Evolutionary conservation across 768 basidiomycete genomes (phyloP).

Genomic region (Pleurotus sapidus): DNA sequence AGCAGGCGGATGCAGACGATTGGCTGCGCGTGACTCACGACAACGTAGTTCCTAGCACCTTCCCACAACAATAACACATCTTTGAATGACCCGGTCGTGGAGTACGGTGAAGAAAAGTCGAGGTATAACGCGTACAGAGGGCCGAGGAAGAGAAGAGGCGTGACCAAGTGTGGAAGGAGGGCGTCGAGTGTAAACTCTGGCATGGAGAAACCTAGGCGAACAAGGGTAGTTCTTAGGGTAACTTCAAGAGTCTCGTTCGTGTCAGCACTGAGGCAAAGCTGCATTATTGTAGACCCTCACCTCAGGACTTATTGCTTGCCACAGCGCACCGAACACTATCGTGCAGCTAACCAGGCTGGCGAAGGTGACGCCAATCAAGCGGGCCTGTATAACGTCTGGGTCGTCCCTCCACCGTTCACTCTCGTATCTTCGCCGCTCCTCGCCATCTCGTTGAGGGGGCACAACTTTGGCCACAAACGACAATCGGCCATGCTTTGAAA

Average conservation of each 20-base stretch:
- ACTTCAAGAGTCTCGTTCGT: slow-evolving; percentile 14
- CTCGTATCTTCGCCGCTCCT: slow-evolving; percentile 17
- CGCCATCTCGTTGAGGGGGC: slow-evolving; percentile 22
- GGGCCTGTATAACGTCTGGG: too few relatives aligned
- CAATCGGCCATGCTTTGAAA: slow-evolving; percentile 63
- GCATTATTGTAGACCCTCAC: slow-evolving; percentile 11
- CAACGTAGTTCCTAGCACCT: slow-evolving; percentile 74
- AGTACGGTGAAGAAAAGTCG: slow-evolving; percentile 48
- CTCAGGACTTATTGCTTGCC: slow-evolving; percentile 19
- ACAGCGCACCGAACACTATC: slow-evolving; percentile 45
- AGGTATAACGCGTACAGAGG: slow-evolving; percentile 64
- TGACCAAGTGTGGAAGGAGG: slow-evolving; percentile 56
- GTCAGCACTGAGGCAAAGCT: background rate
- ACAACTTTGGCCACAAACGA: slow-evolving; percentile 37
- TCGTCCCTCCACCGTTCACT: too few relatives aligned
- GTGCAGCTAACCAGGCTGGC: slow-evolving; percentile 60
- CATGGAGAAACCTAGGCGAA: slow-evolving; percentile 38
- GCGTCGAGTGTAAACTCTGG: slow-evolving; percentile 9
- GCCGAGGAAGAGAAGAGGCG: slow-evolving; percentile 74
- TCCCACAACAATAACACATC: slow-evolving; percentile 44
- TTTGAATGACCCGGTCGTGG: slow-evolving; percentile 44
- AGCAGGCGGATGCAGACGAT: slow-evolving; percentile 1
- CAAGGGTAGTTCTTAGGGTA: slow-evolving; percentile 26
- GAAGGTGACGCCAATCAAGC: slow-evolving; percentile 57
- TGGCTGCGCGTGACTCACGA: too few relatives aligned